Base-by-base conservation (phyloP, 768 basidiomycete genomes). In the Amyloporia xantha region DNA sequence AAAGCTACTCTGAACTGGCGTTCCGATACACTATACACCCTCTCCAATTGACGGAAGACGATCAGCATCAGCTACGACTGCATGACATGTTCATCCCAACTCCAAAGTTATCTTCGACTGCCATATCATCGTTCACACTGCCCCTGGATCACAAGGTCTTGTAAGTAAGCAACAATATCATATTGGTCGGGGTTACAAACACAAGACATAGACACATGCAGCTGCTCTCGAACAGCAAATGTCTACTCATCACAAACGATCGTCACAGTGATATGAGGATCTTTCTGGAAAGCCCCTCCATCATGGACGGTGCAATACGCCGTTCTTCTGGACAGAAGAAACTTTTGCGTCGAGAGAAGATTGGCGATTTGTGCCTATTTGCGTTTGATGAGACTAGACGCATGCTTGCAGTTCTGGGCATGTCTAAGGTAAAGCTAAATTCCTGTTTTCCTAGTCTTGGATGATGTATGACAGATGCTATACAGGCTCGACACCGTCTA, bases 321-420 rank as follows among this genome's bases (percentile, higher is more conserved):
- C 56, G 56, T 10, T 25, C 15, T 5, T 19, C 7, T 21, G 36
- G 30, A 20, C 23, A 5, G 36, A 60, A 64, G 27, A 71, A 71
- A 43, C 26, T 17, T 0, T 58, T 81, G 12, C 66, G 69, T 47
- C 68, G 66, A 5, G 71, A 74, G 49, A 78, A 73, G 55, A 67
- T 79, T 12, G 78, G 75, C 0, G 58, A 66, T 2, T 65, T 72
- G 5, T 66, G 69, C 40, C n/a, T 75, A 6, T 44, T 81, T 3
- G 68, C 79, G 0, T 79, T 71, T 50, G 78, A 82, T 40, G 79
- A 82, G 54, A 59, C 65, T 9, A 76, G 71, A 52, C 70, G 73
- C 2, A 69, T 75, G 60, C 54, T 82, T 17, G 70, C 71, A 0
- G 49, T 81, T 0, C 73, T 46, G 2, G 27, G 77, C 47, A 64